Evolutionary conservation across 2,329 filamentous ascomycete genomes (phyloP).

Genomic region (Cercospora zeae-maydis): DNA sequence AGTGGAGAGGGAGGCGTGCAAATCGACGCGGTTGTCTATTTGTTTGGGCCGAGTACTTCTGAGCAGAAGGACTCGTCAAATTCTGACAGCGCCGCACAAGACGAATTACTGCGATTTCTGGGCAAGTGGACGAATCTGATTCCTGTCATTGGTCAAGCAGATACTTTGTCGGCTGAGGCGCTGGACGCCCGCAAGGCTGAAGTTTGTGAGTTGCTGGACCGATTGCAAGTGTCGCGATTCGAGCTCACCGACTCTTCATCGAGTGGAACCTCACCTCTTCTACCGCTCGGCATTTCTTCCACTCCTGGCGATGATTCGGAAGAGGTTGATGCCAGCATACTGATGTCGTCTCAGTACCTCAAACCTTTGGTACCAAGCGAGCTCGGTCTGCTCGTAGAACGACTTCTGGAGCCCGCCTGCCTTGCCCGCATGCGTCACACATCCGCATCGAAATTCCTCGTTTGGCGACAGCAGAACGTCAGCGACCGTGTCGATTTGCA

Average conservation of each 20-base stretch:
- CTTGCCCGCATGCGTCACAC: conserved; percentile 77
- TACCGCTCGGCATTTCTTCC: conserved; percentile 74
- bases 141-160: conserved; percentile 73
- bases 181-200: conserved; percentile 19
- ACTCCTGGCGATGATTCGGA: conserved; percentile 68
- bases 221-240: conserved; percentile 17
- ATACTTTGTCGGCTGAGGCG: conserved; percentile 48
- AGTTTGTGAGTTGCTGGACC: conserved; percentile 17
- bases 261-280: background rate
- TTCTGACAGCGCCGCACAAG: conserved; percentile 13
- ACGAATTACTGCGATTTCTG: conserved; percentile 42
- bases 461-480: conserved; percentile 56
- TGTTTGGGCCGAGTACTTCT: conserved; percentile 56
- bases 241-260: background rate
- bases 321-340: conserved; percentile 83
- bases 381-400: conserved; percentile 63
- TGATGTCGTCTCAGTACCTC: conserved; percentile 90
- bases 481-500: conserved; percentile 26
- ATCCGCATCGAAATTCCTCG: conserved; percentile 75
- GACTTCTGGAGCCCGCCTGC: conserved; percentile 73
- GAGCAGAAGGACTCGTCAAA: conserved; percentile 2
- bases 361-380: conserved; percentile 77
- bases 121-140: conserved; percentile 77
- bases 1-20: conserved; percentile 78
- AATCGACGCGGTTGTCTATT: conserved; percentile 80